Evolutionary conservation across 176 grass and related monocot genomes (phyloP).

Genomic region (Phoenix roebelenii): DNA sequence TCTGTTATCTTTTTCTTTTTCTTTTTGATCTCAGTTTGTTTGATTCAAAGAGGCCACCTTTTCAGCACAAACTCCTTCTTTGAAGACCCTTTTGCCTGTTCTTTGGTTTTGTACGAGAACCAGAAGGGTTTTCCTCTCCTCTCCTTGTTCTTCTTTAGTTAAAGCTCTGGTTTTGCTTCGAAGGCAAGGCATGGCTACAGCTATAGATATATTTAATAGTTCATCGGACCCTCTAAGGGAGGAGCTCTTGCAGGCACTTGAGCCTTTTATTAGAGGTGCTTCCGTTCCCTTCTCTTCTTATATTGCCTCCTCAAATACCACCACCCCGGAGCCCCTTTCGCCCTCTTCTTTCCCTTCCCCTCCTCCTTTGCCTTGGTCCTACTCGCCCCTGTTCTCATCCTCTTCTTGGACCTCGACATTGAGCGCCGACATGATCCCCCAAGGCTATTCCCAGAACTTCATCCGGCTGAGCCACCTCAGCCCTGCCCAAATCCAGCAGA

Average conservation of each 20-base stretch:
- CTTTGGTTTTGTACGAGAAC: no score
- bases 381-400: background rate
- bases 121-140: no score
- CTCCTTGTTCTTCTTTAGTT: background rate
- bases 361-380: no score
- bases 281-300: background rate
- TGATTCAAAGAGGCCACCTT: slow-evolving; percentile 1
- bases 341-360: no score
- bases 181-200: slow-evolving; percentile 9
- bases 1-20: background rate
- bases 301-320: no score
- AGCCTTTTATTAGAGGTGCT: slow-evolving; percentile 3
- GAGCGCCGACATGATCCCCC: background rate
- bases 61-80: background rate
- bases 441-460: background rate
- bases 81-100: no score
- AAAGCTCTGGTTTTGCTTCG: slow-evolving; percentile 11
- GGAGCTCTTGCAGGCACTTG: background rate
- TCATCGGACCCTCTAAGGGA: slow-evolving; percentile 9
- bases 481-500: background rate
- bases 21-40: background rate
- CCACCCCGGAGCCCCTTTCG: no score
- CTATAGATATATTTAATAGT: slow-evolving; percentile 6
- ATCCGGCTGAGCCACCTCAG: background rate
- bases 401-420: background rate